Evolutionary conservation across 441 rosid genomes (phyloP).

Genomic region (Pelargonium citronellum): DNA sequence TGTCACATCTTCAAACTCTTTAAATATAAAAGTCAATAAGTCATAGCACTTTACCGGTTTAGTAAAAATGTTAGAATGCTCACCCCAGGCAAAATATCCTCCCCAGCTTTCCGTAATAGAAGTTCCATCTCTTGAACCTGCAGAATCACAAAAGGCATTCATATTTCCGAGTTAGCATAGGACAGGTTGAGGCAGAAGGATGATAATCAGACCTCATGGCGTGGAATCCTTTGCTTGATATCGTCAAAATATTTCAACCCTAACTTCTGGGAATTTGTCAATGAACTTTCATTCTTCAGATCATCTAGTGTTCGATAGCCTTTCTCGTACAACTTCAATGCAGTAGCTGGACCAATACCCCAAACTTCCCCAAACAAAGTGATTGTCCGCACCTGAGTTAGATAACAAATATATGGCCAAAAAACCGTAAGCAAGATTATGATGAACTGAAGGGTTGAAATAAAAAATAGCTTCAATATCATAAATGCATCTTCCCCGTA

Average conservation of each 20-base stretch:
- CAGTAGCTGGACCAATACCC: conserved; percentile 97
- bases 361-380: conserved; percentile 86
- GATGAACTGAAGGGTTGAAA: background rate
- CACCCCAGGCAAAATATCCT: conserved; percentile 76
- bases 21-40: too few species aligned
- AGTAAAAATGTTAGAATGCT: conserved; percentile 24
- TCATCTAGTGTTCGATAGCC: conserved; percentile 74
- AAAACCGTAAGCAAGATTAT: conserved; percentile 8
- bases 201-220: conserved; percentile 55
- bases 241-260: conserved; percentile 90
- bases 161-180: conserved; percentile 10
- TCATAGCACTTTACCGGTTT: background rate
- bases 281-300: conserved; percentile 66
- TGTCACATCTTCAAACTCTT: too few species aligned
- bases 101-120: conserved; percentile 64
- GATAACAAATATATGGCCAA: conserved; percentile 12
- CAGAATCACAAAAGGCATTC: conserved; percentile 12
- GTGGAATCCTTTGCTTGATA: conserved; percentile 74
- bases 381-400: conserved; percentile 65
- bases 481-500: background rate
- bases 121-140: conserved; percentile 86
- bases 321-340: conserved; percentile 82
- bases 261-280: conserved; percentile 69
- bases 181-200: conserved; percentile 18
- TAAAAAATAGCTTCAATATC: conserved; percentile 4